Conservation (phyloP, 2,329 filamentous ascomycete species). For the Talaromyces sp. region DNA sequence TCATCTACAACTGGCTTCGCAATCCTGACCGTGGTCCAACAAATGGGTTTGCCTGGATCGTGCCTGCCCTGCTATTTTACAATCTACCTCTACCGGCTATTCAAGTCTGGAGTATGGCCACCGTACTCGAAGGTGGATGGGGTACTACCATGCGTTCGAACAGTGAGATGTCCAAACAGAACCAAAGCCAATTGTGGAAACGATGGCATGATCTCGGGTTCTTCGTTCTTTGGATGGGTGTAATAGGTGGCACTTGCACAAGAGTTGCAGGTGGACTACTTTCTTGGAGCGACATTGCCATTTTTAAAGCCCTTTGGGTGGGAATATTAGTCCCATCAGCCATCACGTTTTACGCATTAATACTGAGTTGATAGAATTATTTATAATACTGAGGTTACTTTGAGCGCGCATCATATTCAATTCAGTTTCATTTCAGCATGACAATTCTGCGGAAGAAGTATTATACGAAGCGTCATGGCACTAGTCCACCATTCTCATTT, state of each 20-base stretch:
- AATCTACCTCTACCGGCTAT: slow-evolving; percentile 35
- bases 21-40: slow-evolving; percentile 26
- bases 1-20: slow-evolving; percentile 29
- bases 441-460: not conserved
- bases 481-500: not conserved
- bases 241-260: slow-evolving; percentile 25
- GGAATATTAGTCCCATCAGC: slow-evolving; percentile 19
- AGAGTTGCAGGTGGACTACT: slow-evolving; percentile 19
- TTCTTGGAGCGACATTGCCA: slow-evolving; percentile 19
- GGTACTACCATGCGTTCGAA: slow-evolving; percentile 35
- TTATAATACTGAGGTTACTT: not conserved
- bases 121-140: slow-evolving; percentile 34
- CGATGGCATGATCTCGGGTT: slow-evolving; percentile 29
- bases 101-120: slow-evolving; percentile 35
- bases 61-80: slow-evolving; percentile 32
- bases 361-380: slow-evolving; percentile 11
- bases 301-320: slow-evolving; percentile 19
- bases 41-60: slow-evolving; percentile 23
- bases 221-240: slow-evolving; percentile 31
- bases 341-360: slow-evolving; percentile 22
- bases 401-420: too few species aligned
- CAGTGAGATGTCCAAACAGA: slow-evolving; percentile 25
- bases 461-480: not conserved
- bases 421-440: not conserved
- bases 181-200: slow-evolving; percentile 23